phyloP scores from a whole-genome alignment of 2,329 filamentous ascomycete genomes.

The Trichophyton schoenleinii region DNA sequence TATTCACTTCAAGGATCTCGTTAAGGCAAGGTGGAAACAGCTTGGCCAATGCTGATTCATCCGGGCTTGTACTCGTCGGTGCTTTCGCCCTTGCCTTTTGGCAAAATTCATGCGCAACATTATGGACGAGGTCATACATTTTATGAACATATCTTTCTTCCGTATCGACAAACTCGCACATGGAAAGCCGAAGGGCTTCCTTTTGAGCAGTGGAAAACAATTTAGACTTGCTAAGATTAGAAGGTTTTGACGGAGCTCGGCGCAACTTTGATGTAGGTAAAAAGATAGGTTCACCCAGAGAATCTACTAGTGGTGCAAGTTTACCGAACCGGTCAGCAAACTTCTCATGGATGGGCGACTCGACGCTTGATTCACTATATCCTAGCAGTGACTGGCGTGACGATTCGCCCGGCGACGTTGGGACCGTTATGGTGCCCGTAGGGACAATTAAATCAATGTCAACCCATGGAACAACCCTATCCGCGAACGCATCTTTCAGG shows the following conservation, averaged over 20 bases:
- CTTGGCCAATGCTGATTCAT: slow-evolving; percentile 56
- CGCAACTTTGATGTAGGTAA: slow-evolving; percentile 73
- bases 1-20: slow-evolving; percentile 68
- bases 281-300: slow-evolving; percentile 75
- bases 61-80: slow-evolving; percentile 55
- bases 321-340: slow-evolving; percentile 57
- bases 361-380: slow-evolving; percentile 46
- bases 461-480: slow-evolving; percentile 70
- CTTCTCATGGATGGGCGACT: slow-evolving; percentile 33
- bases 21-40: slow-evolving; percentile 74
- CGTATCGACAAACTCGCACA: slow-evolving; percentile 82
- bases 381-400: slow-evolving; percentile 45
- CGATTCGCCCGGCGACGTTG: slow-evolving; percentile 46
- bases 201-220: slow-evolving; percentile 73
- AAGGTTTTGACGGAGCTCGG: slow-evolving; percentile 76
- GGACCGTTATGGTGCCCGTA: slow-evolving; percentile 50
- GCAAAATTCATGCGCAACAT: slow-evolving; percentile 69
- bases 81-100: slow-evolving; percentile 50
- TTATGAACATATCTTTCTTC: slow-evolving; percentile 90
- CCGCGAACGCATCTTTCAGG: slow-evolving; percentile 62
- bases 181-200: slow-evolving; percentile 69
- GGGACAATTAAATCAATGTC: slow-evolving; percentile 83
- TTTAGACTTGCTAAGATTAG: slow-evolving; percentile 62
- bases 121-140: slow-evolving; percentile 67
- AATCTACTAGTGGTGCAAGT: slow-evolving; percentile 63